Percentiles rank a stretch among this genome's conserved stretches.
phyloP scores from a whole-genome alignment of 176 grass and related monocot species.

The Hordeum vulgare region DNA sequence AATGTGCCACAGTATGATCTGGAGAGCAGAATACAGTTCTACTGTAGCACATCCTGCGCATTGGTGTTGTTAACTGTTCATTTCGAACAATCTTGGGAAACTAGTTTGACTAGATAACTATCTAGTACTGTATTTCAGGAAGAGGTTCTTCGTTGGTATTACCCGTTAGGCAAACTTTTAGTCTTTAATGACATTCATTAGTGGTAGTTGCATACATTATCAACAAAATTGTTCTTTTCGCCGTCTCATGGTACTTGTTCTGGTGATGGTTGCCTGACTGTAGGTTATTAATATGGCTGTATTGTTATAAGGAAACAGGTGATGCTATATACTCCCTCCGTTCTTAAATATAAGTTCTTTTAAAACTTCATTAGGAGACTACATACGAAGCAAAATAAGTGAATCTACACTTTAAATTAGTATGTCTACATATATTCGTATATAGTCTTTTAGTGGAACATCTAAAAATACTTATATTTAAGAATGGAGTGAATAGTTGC shows the following conservation, averaged over 20 bases:
- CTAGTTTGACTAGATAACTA: neutral
- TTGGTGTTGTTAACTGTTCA: neutral
- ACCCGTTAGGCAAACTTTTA: neutral
- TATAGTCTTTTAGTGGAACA: too few species aligned
- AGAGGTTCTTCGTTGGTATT: neutral
- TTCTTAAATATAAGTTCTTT: too few species aligned
- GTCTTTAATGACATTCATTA: neutral
- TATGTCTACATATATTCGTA: too few species aligned
- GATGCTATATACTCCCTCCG: neutral
- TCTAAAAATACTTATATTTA: too few species aligned
- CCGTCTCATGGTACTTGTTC: neutral
- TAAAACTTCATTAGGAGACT: too few species aligned
- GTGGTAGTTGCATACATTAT: neutral
- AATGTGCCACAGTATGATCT: neutral
- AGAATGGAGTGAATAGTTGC: too few species aligned
- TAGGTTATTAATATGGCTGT: neutral
- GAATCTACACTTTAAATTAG: too few species aligned
- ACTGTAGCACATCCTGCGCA: neutral
- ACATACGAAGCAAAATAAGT: too few species aligned
- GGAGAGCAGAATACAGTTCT: neutral
- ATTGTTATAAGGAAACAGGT: neutral
- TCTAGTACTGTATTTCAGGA: neutral
- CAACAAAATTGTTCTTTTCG: neutral
- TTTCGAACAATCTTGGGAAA: neutral
- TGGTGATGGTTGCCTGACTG: neutral